Evolutionary conservation across 306 rosid species (phyloP).

Genomic region (Amphicarpaea edgeworthii): DNA sequence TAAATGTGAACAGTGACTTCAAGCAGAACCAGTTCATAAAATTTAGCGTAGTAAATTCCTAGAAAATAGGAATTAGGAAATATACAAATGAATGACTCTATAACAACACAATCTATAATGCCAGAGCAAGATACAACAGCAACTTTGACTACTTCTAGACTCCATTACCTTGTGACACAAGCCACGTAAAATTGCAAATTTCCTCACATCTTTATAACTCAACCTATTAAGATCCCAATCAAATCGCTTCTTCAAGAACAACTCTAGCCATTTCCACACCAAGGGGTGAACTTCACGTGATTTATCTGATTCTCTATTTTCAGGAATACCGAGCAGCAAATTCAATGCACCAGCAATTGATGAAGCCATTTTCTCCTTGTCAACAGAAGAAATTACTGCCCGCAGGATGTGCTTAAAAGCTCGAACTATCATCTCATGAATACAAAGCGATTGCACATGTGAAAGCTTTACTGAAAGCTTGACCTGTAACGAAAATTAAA

Average conservation of each 20-base stretch:
- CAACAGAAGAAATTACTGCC: conserved; percentile 82
- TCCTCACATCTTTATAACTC: conserved; percentile 77
- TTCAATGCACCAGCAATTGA: conserved; percentile 87
- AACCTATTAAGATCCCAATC: conserved; percentile 82
- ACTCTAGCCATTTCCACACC: conserved; percentile 89
- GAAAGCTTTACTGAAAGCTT: conserved; percentile 95
- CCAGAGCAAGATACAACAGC: conserved; percentile 37
- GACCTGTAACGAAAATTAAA: conserved; percentile 68
- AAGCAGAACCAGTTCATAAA: conserved; percentile 20
- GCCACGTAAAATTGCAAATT: conserved; percentile 93
- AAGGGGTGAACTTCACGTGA: conserved; percentile 66
- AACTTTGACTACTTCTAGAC: conserved; percentile 23
- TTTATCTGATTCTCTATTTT: conserved; percentile 60
- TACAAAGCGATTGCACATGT: conserved; percentile 94
- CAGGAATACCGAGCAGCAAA: conserved; percentile 83
- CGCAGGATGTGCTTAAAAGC: conserved; percentile 96
- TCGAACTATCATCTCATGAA: conserved; percentile 98
- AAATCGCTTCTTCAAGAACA: conserved; percentile 81
- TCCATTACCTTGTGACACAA: conserved; percentile 88
- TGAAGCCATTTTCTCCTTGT: conserved; percentile 72
- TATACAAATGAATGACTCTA: conserved; percentile 12
- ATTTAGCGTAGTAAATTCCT: conserved; percentile 9
- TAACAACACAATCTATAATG: conserved; percentile 34
- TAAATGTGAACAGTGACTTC: conserved; percentile 4
- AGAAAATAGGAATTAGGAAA: conserved; percentile 26